Evolutionary conservation across 139 green algal genomes (phyloP), one percentile per base, ranked within the genome.

Genomic region (Edaphochlamys debaryana): DNA sequence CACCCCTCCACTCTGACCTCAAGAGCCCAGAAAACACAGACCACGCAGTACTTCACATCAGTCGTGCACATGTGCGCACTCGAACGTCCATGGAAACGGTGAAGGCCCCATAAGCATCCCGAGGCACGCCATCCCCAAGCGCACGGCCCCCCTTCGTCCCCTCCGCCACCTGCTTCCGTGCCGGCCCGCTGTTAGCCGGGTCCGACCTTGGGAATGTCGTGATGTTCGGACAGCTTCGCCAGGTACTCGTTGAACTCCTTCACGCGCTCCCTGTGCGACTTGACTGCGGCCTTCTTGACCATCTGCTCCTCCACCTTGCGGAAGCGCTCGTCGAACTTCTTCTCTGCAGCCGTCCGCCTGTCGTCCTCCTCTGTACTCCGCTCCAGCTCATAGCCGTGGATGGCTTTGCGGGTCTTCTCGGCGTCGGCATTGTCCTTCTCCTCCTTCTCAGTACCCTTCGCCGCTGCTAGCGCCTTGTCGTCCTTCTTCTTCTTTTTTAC

Each of bases 211-310:
- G 94, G 94, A 40, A 98, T 98, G 76, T 98, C 94, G 73, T 98
- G 92, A 87, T 98, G 94, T 87, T 98, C 94, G 0, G 84, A 93
- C 13, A 98, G 80, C 36, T 90, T 90, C 8, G 91, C 86, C 37
- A 98, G 87, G 74, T 97, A 89, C 36, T 94, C 92, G 85, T 98
- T 98, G 82, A 95, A 97, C 6, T 97, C 93, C 77, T 94, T 94
- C 41, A 98, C 89, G 19, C 91, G 88, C 36, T 98, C 94, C 45
- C 89, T 84, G 70, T 98, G 95, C 5, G 89, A 94, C 89, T 98
- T 98, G 22, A 60, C 17, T 0, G 94, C 95, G 30, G 88, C 58
- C 85, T 96, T 96, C 29, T 81, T 80, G 9, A 94, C 69, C 58
- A 88, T 85, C 67, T 95, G 89, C 67, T 91, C 87, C 83, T 98